A percentile compares a stretch with the other conserved stretches of the same genome.
Evolutionary conservation across 2,329 filamentous ascomycete species (phyloP).

Genomic region (Tolypocladium cylindrosporum): DNA sequence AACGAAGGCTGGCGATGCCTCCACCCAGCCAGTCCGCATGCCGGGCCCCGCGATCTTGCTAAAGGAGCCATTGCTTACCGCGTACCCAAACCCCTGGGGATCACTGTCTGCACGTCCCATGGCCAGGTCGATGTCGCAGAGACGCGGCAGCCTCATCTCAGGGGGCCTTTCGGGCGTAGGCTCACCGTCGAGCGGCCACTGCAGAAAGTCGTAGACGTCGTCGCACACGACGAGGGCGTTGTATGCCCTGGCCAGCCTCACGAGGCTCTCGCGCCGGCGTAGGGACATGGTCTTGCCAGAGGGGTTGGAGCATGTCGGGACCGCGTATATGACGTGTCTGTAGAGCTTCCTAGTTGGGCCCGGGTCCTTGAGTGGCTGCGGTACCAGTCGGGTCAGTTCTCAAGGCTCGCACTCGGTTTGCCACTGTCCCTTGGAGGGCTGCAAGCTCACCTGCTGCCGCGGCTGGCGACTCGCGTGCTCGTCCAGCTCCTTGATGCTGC

Average conservation of each 20-base stretch:
- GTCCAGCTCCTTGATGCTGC: constrained; percentile 19
- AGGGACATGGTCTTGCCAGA: constrained; percentile 74
- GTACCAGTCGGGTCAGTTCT: neutral
- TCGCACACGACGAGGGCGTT: constrained; percentile 80
- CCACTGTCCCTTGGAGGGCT: neutral
- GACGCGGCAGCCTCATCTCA: constrained; percentile 54
- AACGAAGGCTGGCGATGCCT: constrained; percentile 50
- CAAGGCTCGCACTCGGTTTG: neutral
- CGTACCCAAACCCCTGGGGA: constrained; percentile 57
- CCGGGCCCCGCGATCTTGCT: constrained; percentile 81
- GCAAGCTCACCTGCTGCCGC: neutral
- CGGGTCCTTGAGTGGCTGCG: constrained; percentile 41
- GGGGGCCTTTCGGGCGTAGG: constrained; percentile 13
- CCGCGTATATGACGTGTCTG: constrained; percentile 77
- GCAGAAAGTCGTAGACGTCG: constrained; percentile 90
- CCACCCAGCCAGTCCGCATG: constrained; percentile 77
- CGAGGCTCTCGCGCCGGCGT: constrained; percentile 53
- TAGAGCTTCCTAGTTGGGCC: constrained; percentile 65
- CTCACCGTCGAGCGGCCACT: constrained; percentile 51
- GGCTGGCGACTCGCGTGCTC: constrained; percentile 10
- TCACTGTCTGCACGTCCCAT: constrained; percentile 45
- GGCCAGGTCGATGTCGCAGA: constrained; percentile 68
- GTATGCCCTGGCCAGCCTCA: constrained; percentile 65
- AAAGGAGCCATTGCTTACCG: constrained; percentile 80
- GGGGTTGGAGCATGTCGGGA: constrained; percentile 84